Conservation (phyloP, 2,329 filamentous ascomycete genomes). For the Cryphonectria carpinicola region DNA sequence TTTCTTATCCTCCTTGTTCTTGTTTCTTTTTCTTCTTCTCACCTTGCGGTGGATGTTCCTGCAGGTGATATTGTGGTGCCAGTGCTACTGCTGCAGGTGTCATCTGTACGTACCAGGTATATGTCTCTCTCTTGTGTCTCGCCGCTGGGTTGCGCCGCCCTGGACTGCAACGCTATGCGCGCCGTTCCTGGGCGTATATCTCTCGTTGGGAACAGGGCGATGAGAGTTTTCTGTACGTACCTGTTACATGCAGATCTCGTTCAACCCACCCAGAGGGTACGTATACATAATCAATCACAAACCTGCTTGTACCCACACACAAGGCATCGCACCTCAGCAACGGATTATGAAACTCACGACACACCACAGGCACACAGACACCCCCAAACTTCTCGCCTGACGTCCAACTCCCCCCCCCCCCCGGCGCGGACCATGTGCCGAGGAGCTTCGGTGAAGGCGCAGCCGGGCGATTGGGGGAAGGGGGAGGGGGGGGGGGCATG, state of each 20-base stretch:
- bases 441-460: slow-evolving; percentile 12
- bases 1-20: background rate
- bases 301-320: too few species aligned
- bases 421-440: background rate
- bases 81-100: slow-evolving; percentile 5
- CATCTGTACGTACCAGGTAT: slow-evolving; percentile 1
- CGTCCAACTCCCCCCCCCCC: background rate
- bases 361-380: slow-evolving; percentile 12
- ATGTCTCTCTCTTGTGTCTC: background rate
- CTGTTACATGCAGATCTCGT: background rate
- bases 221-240: background rate
- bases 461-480: slow-evolving; percentile 16
- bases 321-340: background rate
- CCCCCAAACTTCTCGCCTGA: slow-evolving; percentile 25
- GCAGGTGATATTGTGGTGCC: background rate
- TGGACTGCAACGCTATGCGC: slow-evolving; percentile 5
- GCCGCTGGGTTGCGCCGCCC: background rate
- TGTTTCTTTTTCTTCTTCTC: background rate
- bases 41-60: slow-evolving; percentile 4
- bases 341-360: background rate
- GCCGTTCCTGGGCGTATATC: slow-evolving; percentile 7
- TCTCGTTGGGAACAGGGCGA: background rate
- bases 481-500: background rate
- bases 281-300: background rate
- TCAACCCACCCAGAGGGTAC: background rate